Percentiles rank a stretch among this genome's conserved stretches.
Evolutionary conservation across 139 green algal species (phyloP).

Genomic region (Chlamydomonas sp.): DNA sequence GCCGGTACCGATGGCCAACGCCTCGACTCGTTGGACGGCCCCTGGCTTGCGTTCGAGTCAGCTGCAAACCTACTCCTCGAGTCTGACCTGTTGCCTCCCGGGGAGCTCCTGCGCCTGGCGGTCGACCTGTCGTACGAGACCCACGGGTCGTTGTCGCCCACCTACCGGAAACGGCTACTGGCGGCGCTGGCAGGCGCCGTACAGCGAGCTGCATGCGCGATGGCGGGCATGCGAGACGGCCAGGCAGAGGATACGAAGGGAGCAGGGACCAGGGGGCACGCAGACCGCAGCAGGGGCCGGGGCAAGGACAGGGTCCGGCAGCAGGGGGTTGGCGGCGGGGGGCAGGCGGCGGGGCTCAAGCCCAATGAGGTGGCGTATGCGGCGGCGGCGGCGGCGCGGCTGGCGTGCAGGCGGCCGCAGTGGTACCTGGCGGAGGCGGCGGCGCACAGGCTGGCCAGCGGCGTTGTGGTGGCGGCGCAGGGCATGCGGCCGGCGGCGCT

Average conservation of each 20-base stretch:
- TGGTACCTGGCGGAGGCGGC: background rate
- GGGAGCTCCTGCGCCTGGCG: background rate
- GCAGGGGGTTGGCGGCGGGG: no score
- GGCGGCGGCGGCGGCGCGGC: background rate
- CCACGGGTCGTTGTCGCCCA: background rate
- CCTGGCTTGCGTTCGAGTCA: background rate
- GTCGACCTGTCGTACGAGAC: background rate
- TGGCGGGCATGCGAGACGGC: no score
- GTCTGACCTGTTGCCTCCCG: background rate
- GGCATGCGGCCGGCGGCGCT: background rate
- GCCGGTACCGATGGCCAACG: background rate
- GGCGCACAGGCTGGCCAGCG: background rate
- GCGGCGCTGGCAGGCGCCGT: no score
- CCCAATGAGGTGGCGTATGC: conserved; percentile 6
- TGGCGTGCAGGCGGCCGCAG: background rate
- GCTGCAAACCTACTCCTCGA: background rate
- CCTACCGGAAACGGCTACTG: background rate
- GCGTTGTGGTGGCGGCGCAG: conserved; percentile 17
- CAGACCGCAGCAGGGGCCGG: no score
- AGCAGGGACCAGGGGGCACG: no score
- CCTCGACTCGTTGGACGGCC: background rate
- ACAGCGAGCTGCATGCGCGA: no score
- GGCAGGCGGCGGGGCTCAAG: background rate
- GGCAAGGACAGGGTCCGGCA: no score
- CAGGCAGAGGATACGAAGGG: no score